A percentile compares a stretch with the other conserved stretches of the same genome.
These are phyloP conservation scores for Erythrophleum ivorense DNA, from an alignment of 331 rosid genomes.

Conservation along the genomic window DNA sequence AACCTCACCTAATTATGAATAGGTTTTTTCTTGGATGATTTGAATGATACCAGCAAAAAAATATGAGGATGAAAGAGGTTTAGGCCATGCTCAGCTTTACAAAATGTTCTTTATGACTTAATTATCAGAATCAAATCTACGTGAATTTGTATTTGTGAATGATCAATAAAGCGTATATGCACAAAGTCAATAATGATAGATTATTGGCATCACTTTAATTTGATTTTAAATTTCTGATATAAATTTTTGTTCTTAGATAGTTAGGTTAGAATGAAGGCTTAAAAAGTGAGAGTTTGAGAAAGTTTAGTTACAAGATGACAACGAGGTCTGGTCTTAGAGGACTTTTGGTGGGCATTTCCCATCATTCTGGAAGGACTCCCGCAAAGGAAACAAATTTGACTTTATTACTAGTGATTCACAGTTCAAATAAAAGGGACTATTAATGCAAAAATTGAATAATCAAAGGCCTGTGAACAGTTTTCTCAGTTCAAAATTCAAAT, in stretches of 20 bases:
- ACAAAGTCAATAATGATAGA: constrained; percentile 43
- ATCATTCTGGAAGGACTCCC: constrained; percentile 5
- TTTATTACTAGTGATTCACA: not conserved
- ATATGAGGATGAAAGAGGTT: constrained; percentile 35
- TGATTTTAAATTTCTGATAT: not conserved
- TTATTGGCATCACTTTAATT: not conserved
- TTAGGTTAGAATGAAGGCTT: not conserved
- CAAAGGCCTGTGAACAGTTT: no score
- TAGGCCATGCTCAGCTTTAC: constrained; percentile 18
- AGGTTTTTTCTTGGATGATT: constrained; percentile 23
- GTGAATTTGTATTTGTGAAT: constrained; percentile 41
- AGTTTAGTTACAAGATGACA: constrained; percentile 12
- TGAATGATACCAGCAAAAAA: constrained; percentile 41
- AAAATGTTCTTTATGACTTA: not conserved
- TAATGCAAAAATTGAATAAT: no score
- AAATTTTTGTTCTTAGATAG: not conserved
- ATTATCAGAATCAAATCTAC: constrained; percentile 45
- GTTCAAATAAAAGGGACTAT: not conserved
- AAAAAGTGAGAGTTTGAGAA: constrained; percentile 1
- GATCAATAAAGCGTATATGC: constrained; percentile 24
- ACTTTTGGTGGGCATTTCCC: constrained; percentile 28
- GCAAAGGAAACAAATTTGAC: not conserved
- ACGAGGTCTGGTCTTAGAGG: constrained; percentile 10
- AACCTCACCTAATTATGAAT: constrained; percentile 16
- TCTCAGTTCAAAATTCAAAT: not conserved